These are phyloP conservation scores for Diaporthe amygdali DNA, from an alignment of 2,329 filamentous ascomycete genomes.

Conservation along the genomic window DNA sequence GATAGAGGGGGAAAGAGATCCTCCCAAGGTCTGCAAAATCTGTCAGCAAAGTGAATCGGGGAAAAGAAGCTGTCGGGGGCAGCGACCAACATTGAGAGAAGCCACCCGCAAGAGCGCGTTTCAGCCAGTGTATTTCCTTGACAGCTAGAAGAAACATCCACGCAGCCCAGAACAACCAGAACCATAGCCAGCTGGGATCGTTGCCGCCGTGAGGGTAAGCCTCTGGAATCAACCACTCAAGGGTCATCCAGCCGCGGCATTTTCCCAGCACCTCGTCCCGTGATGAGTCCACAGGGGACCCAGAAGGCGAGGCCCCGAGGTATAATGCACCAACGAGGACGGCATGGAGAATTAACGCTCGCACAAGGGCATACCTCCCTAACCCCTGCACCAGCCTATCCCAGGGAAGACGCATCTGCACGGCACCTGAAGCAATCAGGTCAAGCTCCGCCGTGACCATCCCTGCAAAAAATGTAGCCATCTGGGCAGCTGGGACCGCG, in stretches of 20 bases:
- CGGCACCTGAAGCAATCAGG: not conserved
- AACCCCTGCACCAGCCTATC: not conserved
- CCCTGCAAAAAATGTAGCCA: slow-evolving; percentile 20
- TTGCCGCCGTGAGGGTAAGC: slow-evolving; percentile 11
- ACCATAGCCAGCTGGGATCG: not conserved
- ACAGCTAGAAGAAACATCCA: slow-evolving; percentile 17
- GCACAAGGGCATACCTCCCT: not conserved
- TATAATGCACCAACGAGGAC: slow-evolving; percentile 13
- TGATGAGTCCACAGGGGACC: not conserved
- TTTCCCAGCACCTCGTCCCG: slow-evolving; percentile 3
- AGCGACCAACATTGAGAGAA: slow-evolving; percentile 23
- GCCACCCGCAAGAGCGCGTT: not conserved
- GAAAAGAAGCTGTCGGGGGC: not conserved
- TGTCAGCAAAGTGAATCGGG: not conserved
- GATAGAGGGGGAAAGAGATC: slow-evolving; percentile 17
- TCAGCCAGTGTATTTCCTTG: slow-evolving; percentile 20
- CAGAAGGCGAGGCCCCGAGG: slow-evolving; percentile 20
- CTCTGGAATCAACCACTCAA: slow-evolving; percentile 12
- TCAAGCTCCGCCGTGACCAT: slow-evolving; percentile 20
- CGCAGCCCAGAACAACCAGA: slow-evolving; percentile 27
- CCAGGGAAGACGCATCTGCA: slow-evolving; percentile 19
- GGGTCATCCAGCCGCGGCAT: slow-evolving; percentile 19
- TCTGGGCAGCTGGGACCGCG: not conserved
- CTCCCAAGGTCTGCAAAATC: not conserved
- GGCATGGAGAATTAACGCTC: not conserved